phyloP scores from a whole-genome alignment of 2,329 filamentous ascomycete species.

The Furcasterigmium sp. region DNA sequence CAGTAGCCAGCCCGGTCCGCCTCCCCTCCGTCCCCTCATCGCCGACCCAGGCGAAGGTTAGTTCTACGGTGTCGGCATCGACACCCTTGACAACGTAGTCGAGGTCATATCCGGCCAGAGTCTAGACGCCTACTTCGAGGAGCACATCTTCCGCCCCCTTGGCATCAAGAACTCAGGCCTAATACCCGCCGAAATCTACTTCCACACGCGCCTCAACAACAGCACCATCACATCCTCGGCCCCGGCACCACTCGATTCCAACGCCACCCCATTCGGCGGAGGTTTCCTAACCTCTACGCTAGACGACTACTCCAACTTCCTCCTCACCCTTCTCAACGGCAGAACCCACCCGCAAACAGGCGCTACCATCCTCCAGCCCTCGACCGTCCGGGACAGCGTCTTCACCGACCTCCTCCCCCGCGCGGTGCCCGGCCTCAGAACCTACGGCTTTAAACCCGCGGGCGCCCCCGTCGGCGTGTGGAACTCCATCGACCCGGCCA shows the following conservation, averaged over 20 bases:
- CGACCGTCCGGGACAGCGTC: not conserved
- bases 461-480: not conserved
- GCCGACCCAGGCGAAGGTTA: not conserved
- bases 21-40: not conserved
- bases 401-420: not conserved
- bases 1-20: not conserved
- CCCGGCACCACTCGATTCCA: not conserved
- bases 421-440: not conserved
- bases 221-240: not conserved
- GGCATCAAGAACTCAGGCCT: not conserved
- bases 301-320: not conserved
- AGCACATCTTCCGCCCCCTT: not conserved
- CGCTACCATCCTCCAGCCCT: not conserved
- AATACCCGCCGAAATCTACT: not conserved
- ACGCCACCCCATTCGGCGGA: not conserved
- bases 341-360: not conserved
- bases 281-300: not conserved
- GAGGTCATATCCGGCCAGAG: not conserved
- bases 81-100: not conserved
- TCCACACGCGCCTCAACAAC: not conserved
- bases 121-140: not conserved
- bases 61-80: not conserved
- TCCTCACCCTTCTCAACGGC: not conserved
- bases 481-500: not conserved
- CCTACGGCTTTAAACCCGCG: not conserved